phyloP scores from a whole-genome alignment of 306 rosid genomes.

The Rosa multiflora region DNA sequence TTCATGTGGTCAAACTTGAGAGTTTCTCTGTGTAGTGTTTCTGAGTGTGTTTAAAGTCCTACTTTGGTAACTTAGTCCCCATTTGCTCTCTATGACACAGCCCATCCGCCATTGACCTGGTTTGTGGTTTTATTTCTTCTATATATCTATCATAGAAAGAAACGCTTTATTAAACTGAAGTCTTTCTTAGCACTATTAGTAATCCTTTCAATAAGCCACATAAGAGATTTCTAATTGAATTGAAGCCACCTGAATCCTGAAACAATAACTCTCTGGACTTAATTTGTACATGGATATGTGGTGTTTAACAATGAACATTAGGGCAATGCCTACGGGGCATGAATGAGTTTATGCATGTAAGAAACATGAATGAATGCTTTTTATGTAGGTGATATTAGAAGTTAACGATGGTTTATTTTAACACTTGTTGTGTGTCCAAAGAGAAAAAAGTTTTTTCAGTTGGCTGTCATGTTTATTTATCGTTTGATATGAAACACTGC shows the following conservation, averaged over 20 bases:
- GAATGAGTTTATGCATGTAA: neutral
- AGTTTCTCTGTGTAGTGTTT: neutral
- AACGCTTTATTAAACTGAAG: neutral
- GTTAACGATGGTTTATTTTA: neutral
- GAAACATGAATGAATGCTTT: neutral
- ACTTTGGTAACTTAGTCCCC: neutral
- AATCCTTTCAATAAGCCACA: neutral
- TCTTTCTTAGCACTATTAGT: neutral
- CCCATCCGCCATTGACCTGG: neutral
- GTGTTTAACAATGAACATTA: neutral
- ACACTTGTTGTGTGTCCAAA: neutral
- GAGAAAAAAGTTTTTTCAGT: neutral
- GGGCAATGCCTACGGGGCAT: conserved; percentile 3
- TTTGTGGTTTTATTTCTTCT: neutral
- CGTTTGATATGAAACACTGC: neutral
- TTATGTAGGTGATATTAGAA: neutral
- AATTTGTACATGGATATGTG: neutral
- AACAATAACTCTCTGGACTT: neutral
- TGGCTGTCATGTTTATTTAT: neutral
- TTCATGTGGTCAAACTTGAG: neutral
- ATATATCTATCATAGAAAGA: neutral
- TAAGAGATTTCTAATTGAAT: neutral
- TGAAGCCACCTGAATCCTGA: neutral
- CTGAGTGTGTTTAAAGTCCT: neutral
- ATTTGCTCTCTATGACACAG: neutral